Evolutionary conservation across 805 yeast species (phyloP).

Genomic region (Wickerhamiella cacticola): DNA sequence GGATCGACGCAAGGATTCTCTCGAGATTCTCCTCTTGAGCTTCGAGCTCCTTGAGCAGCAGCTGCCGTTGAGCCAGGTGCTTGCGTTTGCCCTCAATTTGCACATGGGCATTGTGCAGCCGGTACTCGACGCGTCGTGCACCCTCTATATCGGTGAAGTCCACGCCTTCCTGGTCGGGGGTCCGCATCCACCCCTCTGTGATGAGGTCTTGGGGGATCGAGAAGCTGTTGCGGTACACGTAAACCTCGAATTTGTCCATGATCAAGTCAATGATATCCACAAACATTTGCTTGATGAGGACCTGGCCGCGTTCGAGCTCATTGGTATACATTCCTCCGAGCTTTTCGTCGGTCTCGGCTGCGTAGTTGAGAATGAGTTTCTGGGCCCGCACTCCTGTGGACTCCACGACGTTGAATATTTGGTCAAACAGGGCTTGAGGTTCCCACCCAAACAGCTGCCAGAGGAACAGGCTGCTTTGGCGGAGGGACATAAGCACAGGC

Average conservation of each 20-base stretch:
- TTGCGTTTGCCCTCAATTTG: background rate
- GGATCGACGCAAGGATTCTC: background rate
- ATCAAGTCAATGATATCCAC: conserved; percentile 64
- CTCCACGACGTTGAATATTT: conserved; percentile 73
- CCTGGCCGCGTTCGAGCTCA: conserved; percentile 39
- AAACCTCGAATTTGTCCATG: conserved; percentile 76
- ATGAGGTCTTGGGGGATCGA: conserved; percentile 55
- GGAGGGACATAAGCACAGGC: background rate
- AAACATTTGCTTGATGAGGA: conserved; percentile 65
- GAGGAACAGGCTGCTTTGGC: conserved; percentile 34
- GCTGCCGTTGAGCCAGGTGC: background rate
- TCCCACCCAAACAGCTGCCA: conserved; percentile 83
- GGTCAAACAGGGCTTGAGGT: conserved; percentile 73
- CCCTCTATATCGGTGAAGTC: conserved; percentile 12
- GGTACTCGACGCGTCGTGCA: background rate
- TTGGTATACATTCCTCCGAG: conserved; percentile 23
- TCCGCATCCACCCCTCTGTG: conserved; percentile 50
- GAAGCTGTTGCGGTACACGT: conserved; percentile 64
- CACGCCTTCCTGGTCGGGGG: conserved; percentile 52
- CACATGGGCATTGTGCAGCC: background rate
- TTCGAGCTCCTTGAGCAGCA: background rate
- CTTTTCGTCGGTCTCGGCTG: conserved; percentile 18
- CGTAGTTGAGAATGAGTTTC: conserved; percentile 43
- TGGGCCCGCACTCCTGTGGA: conserved; percentile 71
- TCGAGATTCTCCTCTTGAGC: background rate